phyloP scores from a whole-genome alignment of 2,329 filamentous ascomycete species.

The Cercospora sp. region DNA sequence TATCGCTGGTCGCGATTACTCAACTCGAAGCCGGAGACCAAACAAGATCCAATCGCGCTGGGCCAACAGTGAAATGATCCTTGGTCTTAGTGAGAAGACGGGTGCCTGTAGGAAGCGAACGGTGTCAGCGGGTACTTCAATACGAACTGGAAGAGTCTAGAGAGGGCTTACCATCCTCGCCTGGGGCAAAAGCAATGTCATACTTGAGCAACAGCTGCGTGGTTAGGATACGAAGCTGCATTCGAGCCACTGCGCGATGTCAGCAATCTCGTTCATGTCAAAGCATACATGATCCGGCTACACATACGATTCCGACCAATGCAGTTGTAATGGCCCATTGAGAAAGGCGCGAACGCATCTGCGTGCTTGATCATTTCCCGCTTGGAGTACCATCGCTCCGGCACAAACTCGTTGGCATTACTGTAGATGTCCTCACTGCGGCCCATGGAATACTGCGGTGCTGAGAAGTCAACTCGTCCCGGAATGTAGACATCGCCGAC shows the following conservation, averaged over 20 bases:
- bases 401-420: constrained; percentile 36
- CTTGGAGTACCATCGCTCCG: constrained; percentile 41
- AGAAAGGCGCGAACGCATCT: constrained; percentile 42
- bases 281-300: neutral
- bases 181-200: constrained; percentile 41
- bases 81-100: constrained; percentile 36
- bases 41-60: constrained; percentile 26
- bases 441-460: constrained; percentile 29
- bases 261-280: neutral
- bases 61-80: constrained; percentile 42
- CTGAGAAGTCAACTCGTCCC: constrained; percentile 27
- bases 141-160: neutral
- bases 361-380: constrained; percentile 41
- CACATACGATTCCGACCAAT: constrained; percentile 38
- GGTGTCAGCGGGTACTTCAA: neutral
- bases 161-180: constrained; percentile 36
- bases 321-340: constrained; percentile 39
- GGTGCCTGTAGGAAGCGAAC: neutral
- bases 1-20: neutral
- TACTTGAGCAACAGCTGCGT: constrained; percentile 41
- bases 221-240: constrained; percentile 41
- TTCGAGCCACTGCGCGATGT: constrained; percentile 35
- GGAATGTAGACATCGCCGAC: constrained; percentile 42
- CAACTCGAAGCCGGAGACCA: constrained; percentile 23
- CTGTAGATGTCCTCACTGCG: constrained; percentile 35